A percentile compares a stretch with the other conserved stretches of the same genome.
Conservation (phyloP, 108 stramenopile species). For the Craspedostauros australis region DNA sequence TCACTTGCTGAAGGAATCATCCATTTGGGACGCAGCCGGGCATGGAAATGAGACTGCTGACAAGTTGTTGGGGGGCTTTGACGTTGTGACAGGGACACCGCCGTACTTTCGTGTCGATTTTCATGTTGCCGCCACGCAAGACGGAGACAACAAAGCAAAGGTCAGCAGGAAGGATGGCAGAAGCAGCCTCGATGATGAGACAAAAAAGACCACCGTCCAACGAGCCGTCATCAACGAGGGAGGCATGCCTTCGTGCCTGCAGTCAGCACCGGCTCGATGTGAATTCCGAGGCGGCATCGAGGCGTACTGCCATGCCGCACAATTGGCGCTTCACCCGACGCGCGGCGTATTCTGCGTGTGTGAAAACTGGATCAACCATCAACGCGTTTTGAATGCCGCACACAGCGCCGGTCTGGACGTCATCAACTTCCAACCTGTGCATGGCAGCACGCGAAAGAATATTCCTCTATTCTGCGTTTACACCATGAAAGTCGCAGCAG, state of each 20-base stretch:
- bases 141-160: constrained; percentile 9
- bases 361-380: constrained; percentile 58
- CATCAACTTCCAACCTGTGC: constrained; percentile 19
- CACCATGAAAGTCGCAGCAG: too few relatives aligned
- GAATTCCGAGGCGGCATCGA: constrained; percentile 76
- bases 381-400: constrained; percentile 38
- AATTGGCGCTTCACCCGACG: constrained; percentile 15
- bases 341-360: constrained; percentile 48
- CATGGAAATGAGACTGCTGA: too few relatives aligned
- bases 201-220: constrained; percentile 9
- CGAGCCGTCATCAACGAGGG: constrained; percentile 47
- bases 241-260: constrained; percentile 57
- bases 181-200: background rate
- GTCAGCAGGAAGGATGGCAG: background rate
- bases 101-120: constrained; percentile 68
- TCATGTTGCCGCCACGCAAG: constrained; percentile 1
- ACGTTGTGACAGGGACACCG: constrained; percentile 63
- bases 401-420: constrained; percentile 23
- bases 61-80: too few relatives aligned
- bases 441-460: constrained; percentile 15
- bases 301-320: constrained; percentile 54
- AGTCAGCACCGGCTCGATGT: constrained; percentile 59
- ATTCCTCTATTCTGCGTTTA: constrained; percentile 45
- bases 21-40: too few relatives aligned
- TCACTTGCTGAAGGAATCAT: too few relatives aligned